A percentile compares a stretch with the other conserved stretches of the same genome.
These are phyloP conservation scores for Fusarium subglutinans DNA, from an alignment of 2,329 filamentous ascomycete species.

Conservation along the genomic window DNA sequence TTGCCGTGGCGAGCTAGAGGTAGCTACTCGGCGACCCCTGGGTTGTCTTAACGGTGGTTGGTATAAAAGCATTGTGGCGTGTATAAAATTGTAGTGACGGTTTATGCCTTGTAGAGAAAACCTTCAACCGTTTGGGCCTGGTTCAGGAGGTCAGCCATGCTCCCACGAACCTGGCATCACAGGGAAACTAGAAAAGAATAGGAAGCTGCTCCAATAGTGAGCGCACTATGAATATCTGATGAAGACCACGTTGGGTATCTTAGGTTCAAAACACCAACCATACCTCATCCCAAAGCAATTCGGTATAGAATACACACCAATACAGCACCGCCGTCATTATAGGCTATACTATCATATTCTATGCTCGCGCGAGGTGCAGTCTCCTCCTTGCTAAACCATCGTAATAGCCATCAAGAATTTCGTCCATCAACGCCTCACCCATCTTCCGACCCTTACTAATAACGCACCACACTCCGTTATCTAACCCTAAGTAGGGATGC, in stretches of 20 bases:
- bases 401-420: background rate
- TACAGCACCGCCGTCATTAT: conserved; percentile 18
- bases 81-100: background rate
- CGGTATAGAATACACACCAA: conserved; percentile 4
- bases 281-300: conserved; percentile 9
- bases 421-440: conserved; percentile 32
- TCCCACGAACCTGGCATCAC: background rate
- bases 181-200: background rate
- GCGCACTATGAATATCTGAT: conserved; percentile 13
- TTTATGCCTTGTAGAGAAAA: background rate
- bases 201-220: background rate
- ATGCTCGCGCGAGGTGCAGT: conserved; percentile 5
- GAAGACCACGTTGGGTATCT: conserved; percentile 13
- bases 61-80: background rate
- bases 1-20: background rate
- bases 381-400: background rate
- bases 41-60: background rate
- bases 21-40: background rate
- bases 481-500: conserved; percentile 13
- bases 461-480: conserved; percentile 2
- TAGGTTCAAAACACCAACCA: conserved; percentile 5
- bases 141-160: background rate
- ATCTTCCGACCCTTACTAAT: conserved; percentile 1
- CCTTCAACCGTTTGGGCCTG: background rate
- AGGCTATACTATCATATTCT: conserved; percentile 26